phyloP scores from a whole-genome alignment of 2,329 filamentous ascomycete species.

The Sclerotinia trifoliorum region DNA sequence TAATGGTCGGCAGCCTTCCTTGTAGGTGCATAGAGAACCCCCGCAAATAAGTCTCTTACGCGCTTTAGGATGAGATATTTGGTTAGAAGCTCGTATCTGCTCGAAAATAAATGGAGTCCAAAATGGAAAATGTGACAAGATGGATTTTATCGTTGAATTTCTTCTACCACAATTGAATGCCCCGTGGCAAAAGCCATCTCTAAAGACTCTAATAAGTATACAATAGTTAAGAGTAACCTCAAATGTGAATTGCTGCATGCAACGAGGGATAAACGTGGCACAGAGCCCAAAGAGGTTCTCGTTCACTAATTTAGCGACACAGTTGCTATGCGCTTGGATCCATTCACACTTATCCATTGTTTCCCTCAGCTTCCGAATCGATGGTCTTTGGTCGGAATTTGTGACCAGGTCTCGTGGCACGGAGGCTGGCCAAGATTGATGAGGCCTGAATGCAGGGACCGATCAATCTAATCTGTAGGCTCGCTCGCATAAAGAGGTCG shows the following conservation, averaged over 20 bases:
- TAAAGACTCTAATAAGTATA: not conserved
- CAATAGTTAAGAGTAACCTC: not conserved
- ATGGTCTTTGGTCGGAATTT: not conserved
- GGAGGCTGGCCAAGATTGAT: not conserved
- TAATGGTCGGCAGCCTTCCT: not conserved
- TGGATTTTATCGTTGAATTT: not conserved
- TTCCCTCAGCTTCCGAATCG: not conserved
- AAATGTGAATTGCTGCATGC: not conserved
- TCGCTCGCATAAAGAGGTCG: not conserved
- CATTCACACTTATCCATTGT: not conserved
- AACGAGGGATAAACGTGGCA: not conserved
- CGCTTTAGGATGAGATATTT: not conserved
- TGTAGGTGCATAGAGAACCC: not conserved
- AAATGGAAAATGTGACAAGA: not conserved
- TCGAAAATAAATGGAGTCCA: not conserved
- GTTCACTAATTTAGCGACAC: not conserved
- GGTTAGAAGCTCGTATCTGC: not conserved
- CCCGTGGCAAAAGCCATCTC: not conserved
- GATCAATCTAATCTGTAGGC: not conserved
- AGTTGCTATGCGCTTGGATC: constrained; percentile 3
- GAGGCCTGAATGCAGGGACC: not conserved
- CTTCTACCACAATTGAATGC: not conserved
- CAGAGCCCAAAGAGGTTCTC: not conserved
- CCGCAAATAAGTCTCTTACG: not conserved
- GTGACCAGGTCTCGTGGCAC: not conserved